Evolutionary conservation across 2,329 filamentous ascomycete species (phyloP).

Genomic region (Raffaelea arxii): DNA sequence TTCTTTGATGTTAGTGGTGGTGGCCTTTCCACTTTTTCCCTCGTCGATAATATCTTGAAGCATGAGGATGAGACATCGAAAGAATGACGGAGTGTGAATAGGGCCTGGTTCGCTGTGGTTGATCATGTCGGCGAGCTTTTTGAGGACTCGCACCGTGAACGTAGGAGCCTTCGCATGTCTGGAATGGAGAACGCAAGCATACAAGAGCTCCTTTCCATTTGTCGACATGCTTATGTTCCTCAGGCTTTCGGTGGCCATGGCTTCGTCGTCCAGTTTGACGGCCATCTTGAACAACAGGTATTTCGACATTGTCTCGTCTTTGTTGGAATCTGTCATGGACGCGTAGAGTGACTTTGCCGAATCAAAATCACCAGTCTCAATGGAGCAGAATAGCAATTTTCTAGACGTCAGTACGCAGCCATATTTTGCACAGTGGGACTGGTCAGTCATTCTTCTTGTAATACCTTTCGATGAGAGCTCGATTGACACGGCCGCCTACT

Average conservation of each 20-base stretch:
- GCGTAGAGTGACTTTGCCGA: conserved; percentile 45
- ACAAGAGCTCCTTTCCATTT: conserved; percentile 55
- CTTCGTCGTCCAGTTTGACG: conserved; percentile 46
- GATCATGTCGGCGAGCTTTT: conserved; percentile 48
- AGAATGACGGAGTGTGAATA: conserved; percentile 39
- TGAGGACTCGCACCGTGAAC: conserved; percentile 49
- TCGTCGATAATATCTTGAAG: conserved; percentile 24
- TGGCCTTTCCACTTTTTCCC: not conserved
- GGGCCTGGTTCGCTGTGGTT: conserved; percentile 32
- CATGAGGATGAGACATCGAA: conserved; percentile 50
- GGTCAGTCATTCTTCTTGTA: too few relatives aligned
- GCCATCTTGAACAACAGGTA: conserved; percentile 71
- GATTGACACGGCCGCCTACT: conserved; percentile 55
- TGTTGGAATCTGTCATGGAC: conserved; percentile 47
- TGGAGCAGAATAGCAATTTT: conserved; percentile 61
- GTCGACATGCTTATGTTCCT: conserved; percentile 43
- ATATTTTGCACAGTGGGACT: not conserved
- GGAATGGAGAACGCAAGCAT: conserved; percentile 72
- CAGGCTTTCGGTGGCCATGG: conserved; percentile 55
- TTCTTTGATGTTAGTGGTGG: not conserved
- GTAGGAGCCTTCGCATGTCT: conserved; percentile 52
- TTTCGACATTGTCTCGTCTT: conserved; percentile 53
- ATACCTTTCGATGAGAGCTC: conserved; percentile 58
- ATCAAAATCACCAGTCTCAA: conserved; percentile 46
- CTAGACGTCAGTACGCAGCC: conserved; percentile 30